Conservation (phyloP, 139 green algal genomes). For the Zygnema cylindricum region DNA sequence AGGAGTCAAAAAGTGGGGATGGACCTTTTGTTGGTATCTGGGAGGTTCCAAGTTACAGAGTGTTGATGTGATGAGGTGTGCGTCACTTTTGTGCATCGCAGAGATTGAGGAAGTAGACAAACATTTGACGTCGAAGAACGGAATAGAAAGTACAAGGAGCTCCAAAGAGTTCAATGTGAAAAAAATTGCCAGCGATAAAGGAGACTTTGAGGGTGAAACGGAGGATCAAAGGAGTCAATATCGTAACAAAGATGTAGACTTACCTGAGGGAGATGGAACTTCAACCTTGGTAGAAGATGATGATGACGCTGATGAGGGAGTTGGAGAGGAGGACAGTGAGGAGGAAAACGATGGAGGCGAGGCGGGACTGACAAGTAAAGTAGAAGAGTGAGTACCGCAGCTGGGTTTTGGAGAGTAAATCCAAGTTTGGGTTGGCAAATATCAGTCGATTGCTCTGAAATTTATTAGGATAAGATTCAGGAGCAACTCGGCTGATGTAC, state of each 20-base stretch:
- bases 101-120: not conserved
- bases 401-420: too few species aligned
- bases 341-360: not conserved
- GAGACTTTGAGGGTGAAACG: not conserved
- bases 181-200: not conserved
- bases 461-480: too few species aligned
- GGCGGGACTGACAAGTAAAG: not conserved
- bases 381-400: not conserved
- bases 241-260: not conserved
- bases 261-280: not conserved
- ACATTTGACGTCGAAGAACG: not conserved
- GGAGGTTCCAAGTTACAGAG: too few species aligned
- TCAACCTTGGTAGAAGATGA: conserved; percentile 7
- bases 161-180: not conserved
- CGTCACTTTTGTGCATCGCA: not conserved
- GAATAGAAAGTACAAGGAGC: not conserved
- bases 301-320: conserved; percentile 14
- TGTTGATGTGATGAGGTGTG: too few species aligned
- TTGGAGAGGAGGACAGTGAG: not conserved
- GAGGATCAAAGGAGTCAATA: not conserved
- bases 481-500: too few species aligned
- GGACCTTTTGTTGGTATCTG: not conserved
- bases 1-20: not conserved
- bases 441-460: too few species aligned
- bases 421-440: too few species aligned